Conservation (phyloP, 225 moss, liverwort and hornwort genomes). For the Bryum argenteum region DNA sequence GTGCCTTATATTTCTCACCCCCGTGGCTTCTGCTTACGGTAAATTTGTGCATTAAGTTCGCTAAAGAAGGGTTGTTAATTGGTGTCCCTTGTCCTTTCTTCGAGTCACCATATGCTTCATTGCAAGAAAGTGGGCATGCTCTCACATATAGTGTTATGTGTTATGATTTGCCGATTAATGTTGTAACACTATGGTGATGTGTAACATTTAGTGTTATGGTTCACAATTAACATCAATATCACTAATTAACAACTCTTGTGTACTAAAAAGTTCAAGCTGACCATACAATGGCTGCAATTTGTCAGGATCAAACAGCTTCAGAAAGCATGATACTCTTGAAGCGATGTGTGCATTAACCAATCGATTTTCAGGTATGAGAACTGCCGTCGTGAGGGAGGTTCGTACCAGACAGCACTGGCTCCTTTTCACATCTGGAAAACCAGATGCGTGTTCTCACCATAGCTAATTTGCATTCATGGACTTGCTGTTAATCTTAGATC, state of each 20-base stretch:
- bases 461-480: constrained; percentile 5
- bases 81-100: background rate
- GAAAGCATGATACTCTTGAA: background rate
- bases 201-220: too few species aligned
- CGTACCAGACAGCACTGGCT: constrained; percentile 22
- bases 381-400: constrained; percentile 45
- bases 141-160: too few species aligned
- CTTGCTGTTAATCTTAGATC: background rate
- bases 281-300: background rate
- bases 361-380: constrained; percentile 35
- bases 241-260: too few species aligned
- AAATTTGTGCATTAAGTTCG: too few species aligned
- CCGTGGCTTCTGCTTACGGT: constrained; percentile 39
- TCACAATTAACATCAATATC: too few species aligned
- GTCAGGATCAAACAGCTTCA: background rate
- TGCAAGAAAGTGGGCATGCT: too few species aligned
- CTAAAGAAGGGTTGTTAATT: background rate
- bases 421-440: constrained; percentile 18
- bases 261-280: constrained; percentile 24
- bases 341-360: constrained; percentile 12
- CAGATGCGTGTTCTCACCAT: constrained; percentile 11
- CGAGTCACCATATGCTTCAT: constrained; percentile 47
- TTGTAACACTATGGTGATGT: too few species aligned
- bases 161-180: too few species aligned
- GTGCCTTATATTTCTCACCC: constrained; percentile 64